Evolutionary conservation across 768 basidiomycete genomes (phyloP), one percentile per base, ranked within the genome.

Genomic region (Exidia glandulosa): DNA sequence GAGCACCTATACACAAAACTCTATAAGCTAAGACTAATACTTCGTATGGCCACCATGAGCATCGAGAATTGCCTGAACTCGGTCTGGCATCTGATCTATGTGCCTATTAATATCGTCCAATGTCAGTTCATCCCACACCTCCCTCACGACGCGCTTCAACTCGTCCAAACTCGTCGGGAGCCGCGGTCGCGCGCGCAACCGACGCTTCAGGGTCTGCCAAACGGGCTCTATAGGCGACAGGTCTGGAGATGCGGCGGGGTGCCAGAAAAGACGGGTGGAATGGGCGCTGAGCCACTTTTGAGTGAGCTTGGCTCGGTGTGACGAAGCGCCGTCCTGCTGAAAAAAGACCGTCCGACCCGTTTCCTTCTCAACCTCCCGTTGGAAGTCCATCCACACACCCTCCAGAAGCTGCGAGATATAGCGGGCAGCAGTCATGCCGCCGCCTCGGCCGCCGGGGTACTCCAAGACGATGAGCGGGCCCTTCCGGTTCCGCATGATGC

Each of bases 321-420:
- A 19, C 12, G 63, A 41, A 3, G 63, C 63, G 19, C 52, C 47
- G 50, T 63, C 63, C 31, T 63, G 63, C 63, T 61, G 60, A 54
- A 62, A 64, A 2, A 25, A 50, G 5, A 62, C 31, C 27, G 34
- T 32, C 4, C 29, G 36, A 34, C 30, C 48, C 31, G 34, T 31
- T 4, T 25, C 6, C 47, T 30, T 41, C 63, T 36, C 16, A 36
- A 59, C 56, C 9, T 52, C 16, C 3, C 12, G 19, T 25, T 55
- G 59, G 31, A 59, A 59, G 3, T 32, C 19, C 55, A 30, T 13
- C 14, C 62, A 29, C 13, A n/a, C 13, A n/a, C 63, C 63, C 29
- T 63, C 48, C 2, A 63, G 55, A 48, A 63, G 61, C 61, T 63
- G 63, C 37, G 54, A 32, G 29, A 56, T 57, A 31, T 63, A 63